Conservation (phyloP, 352 stramenopile species). For the Globisporangium recalcitrans region DNA sequence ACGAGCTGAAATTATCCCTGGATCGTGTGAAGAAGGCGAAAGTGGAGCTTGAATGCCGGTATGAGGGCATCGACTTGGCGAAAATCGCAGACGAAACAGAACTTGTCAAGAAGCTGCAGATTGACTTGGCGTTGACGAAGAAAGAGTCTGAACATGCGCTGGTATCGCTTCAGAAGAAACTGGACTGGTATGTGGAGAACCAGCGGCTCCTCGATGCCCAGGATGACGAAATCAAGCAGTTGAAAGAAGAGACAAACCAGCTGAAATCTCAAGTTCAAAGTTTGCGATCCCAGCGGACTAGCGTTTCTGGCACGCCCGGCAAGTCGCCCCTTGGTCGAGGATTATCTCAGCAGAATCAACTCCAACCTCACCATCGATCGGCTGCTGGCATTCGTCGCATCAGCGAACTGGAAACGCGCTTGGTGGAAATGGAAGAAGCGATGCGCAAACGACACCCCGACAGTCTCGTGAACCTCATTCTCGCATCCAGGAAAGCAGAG, state of each 20-base stretch:
- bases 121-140: slow-evolving; percentile 35
- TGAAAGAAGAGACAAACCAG: slow-evolving; percentile 22
- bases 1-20: slow-evolving; percentile 66
- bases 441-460: slow-evolving; percentile 75
- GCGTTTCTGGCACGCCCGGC: not conserved
- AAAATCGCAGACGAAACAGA: slow-evolving; percentile 54
- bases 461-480: slow-evolving; percentile 72
- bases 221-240: slow-evolving; percentile 46
- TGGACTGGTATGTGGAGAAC: slow-evolving; percentile 85
- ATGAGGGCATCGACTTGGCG: slow-evolving; percentile 63
- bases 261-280: slow-evolving; percentile 15
- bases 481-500: slow-evolving; percentile 58
- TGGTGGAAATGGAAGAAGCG: slow-evolving; percentile 69
- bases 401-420: slow-evolving; percentile 59
- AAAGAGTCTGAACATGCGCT: slow-evolving; percentile 49
- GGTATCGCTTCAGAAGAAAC: slow-evolving; percentile 61
- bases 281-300: not conserved
- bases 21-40: slow-evolving; percentile 81
- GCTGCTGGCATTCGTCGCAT: slow-evolving; percentile 63
- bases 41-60: slow-evolving; percentile 66
- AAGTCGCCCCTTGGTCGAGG: not conserved
- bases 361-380: slow-evolving; percentile 23
- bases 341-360: slow-evolving; percentile 1
- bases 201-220: slow-evolving; percentile 76
- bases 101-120: slow-evolving; percentile 39